phyloP scores from a whole-genome alignment of 306 rosid genomes.

The Myrica gale region DNA sequence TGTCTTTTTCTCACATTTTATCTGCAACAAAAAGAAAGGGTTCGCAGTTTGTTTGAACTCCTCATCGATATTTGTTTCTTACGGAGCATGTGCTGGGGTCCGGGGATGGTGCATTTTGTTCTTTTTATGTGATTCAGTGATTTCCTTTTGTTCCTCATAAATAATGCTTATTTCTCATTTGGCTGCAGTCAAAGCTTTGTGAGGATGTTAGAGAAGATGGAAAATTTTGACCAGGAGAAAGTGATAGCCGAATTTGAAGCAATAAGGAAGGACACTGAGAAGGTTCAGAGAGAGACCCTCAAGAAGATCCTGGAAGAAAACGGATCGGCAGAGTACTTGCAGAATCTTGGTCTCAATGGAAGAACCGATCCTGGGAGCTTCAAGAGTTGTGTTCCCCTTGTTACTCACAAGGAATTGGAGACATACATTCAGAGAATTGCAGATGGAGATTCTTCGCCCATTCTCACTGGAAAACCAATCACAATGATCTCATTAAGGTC shows the following conservation, averaged over 20 bases:
- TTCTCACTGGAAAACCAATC: constrained; percentile 86
- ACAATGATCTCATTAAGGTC: constrained; percentile 75
- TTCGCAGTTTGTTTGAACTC: constrained; percentile 1
- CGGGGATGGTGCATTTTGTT: neutral
- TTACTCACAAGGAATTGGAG: constrained; percentile 65
- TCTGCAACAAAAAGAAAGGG: neutral
- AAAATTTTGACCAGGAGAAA: constrained; percentile 54
- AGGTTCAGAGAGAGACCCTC: constrained; percentile 67
- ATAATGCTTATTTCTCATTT: neutral
- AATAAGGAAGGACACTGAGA: constrained; percentile 67
- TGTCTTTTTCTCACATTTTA: neutral
- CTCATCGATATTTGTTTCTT: neutral
- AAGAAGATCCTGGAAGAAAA: constrained; percentile 70
- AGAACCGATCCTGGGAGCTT: constrained; percentile 78
- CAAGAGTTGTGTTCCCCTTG: constrained; percentile 75
- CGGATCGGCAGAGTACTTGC: constrained; percentile 73
- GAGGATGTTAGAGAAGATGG: constrained; percentile 73
- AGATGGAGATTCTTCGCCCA: constrained; percentile 60
- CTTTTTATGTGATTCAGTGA: neutral
- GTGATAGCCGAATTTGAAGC: constrained; percentile 72
- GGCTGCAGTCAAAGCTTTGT: constrained; percentile 26
- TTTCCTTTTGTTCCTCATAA: neutral
- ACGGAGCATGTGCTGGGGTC: constrained; percentile 1
- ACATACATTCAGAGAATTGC: constrained; percentile 63
- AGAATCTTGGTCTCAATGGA: constrained; percentile 59